Evolutionary conservation across 108 stramenopile genomes (phyloP).

Genomic region (Nitzschia sp.): DNA sequence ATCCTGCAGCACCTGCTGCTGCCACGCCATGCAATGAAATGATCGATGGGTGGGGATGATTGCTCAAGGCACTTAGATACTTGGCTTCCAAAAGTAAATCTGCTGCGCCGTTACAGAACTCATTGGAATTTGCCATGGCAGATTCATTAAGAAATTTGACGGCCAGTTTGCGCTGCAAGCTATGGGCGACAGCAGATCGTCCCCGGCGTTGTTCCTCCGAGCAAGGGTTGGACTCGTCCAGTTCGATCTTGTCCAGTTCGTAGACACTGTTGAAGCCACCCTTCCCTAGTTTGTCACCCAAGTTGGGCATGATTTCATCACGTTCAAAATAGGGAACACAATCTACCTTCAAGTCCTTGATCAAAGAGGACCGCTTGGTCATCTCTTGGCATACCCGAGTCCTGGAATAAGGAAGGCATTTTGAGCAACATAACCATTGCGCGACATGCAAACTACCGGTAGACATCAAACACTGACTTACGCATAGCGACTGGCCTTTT

Average conservation of each 20-base stretch:
- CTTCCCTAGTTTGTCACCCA: constrained; percentile 55
- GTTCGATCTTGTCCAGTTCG: constrained; percentile 47
- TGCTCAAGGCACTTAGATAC: constrained; percentile 62
- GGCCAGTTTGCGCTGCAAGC: constrained; percentile 32
- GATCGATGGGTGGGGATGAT: constrained; percentile 68
- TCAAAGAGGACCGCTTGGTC: constrained; percentile 49
- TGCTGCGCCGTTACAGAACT: constrained; percentile 70
- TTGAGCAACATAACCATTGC: too few relatives aligned
- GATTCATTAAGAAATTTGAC: constrained; percentile 69
- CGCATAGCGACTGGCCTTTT: constrained; percentile 52
- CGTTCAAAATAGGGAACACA: constrained; percentile 53
- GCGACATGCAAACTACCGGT: too few relatives aligned
- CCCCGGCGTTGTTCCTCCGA: constrained; percentile 28
- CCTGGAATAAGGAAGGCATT: constrained; percentile 1
- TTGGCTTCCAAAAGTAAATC: constrained; percentile 80
- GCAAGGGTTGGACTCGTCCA: constrained; percentile 36
- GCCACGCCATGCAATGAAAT: constrained; percentile 66
- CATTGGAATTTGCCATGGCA: constrained; percentile 47
- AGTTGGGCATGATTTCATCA: constrained; percentile 47
- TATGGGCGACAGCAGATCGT: constrained; percentile 17
- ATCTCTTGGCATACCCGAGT: constrained; percentile 55
- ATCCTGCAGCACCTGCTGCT: constrained; percentile 57
- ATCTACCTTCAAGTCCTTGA: constrained; percentile 41
- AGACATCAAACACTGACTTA: too few relatives aligned
- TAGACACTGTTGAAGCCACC: constrained; percentile 62